Evolutionary conservation across 2,329 filamentous ascomycete species (phyloP), one percentile per base, ranked within the genome.

Genomic region (Trichoderma pleuroti): DNA sequence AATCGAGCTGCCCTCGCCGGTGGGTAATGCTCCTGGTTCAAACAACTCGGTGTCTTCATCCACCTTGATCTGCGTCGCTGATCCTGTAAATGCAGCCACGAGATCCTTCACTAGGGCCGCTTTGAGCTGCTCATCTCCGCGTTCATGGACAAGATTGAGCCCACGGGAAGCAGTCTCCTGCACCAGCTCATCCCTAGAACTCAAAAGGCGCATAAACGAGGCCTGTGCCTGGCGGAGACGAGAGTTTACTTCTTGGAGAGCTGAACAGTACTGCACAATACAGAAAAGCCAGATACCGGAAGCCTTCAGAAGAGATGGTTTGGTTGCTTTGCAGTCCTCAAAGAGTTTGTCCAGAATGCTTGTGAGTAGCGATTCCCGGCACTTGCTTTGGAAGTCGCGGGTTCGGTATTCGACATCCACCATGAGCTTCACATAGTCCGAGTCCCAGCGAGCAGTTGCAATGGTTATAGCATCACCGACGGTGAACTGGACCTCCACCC

Each of bases 271-370:
- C 77, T 98, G 94, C 10, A 98, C 90, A 4, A 98, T 82, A 76
- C 92, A 97, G 71, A 98, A 90, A 0, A 98, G 86, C 96, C 96
- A 98, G 75, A 99, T 97, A 0, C 94, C 94, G 0, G 94, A 95
- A 4, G 95, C 94, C 78, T 97, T 97, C 75, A 94, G 90, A 5
- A 98, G 84, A 0, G 94, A 92, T 1, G 96, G 96, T 77, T 98
- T 98, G 0, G 93, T 93, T 10, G 91, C 89, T 76, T 92, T 91
- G 82, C 92, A 96, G 76, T 96, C 91, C 2, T 83, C 82, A 60
- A 98, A 85, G 2, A 97, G 86, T 77, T 91, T 94, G 71, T 92
- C 87, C 6, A 97, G 82, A 1, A 93, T 84, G 0, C 83, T 80
- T 10, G 82, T 81, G 30, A 91, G 81, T 65, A 86, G 80, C 1